Percentiles rank a stretch among this genome's conserved stretches.
Conservation (phyloP, 345 rosid species). For the Iberis pinnata region DNA sequence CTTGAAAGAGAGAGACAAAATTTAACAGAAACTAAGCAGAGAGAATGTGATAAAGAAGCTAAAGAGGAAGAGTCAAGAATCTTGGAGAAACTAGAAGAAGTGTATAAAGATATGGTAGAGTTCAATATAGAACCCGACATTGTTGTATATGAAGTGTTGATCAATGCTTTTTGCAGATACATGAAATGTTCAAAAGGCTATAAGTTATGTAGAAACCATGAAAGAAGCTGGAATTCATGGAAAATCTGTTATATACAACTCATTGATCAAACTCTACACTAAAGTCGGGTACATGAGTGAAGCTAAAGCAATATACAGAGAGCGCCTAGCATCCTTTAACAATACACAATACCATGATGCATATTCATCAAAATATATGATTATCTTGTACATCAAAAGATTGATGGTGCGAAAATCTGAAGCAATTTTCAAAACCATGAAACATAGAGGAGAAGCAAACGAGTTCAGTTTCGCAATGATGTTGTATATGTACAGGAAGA, state of each 20-base stretch:
- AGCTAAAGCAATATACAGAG: constrained; percentile 65
- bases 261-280: constrained; percentile 80
- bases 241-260: constrained; percentile 54
- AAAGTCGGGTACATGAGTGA: constrained; percentile 70
- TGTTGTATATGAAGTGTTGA: constrained; percentile 65
- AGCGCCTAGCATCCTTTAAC: constrained; percentile 28
- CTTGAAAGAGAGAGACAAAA: no score
- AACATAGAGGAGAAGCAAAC: constrained; percentile 56
- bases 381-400: constrained; percentile 64
- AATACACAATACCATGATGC: constrained; percentile 36
- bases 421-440: constrained; percentile 51
- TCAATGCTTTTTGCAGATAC: constrained; percentile 77
- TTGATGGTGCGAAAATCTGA: constrained; percentile 61
- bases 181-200: constrained; percentile 59
- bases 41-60: no score
- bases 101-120: constrained; percentile 57
- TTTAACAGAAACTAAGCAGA: no score
- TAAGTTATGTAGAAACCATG: constrained; percentile 51
- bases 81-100: no score
- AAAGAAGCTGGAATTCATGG: constrained; percentile 51
- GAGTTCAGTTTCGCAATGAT: constrained; percentile 82
- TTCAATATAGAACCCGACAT: constrained; percentile 52
- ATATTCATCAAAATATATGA: constrained; percentile 75
- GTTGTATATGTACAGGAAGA: constrained; percentile 72
- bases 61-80: no score